phyloP scores from a whole-genome alignment of 1,284 basidiomycete species.

The Acaromyces ingoldii region DNA sequence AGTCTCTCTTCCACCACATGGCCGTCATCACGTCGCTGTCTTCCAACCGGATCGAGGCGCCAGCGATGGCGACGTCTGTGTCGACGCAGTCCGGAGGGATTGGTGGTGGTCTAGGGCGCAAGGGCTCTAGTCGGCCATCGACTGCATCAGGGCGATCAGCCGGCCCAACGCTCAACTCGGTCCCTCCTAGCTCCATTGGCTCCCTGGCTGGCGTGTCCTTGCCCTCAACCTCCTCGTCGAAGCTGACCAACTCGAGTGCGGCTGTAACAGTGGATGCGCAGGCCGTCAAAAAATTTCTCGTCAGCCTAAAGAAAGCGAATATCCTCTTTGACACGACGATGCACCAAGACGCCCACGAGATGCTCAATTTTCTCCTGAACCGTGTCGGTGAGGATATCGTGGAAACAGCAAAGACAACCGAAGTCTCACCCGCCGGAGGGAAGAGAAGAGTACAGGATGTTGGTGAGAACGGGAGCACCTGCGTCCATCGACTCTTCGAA shows the following conservation, averaged over 20 bases:
- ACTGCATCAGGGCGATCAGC: background rate
- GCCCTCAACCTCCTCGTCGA: no score
- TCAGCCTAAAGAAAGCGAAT: conserved; percentile 36
- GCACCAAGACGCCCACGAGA: conserved; percentile 89
- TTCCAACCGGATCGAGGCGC: no score
- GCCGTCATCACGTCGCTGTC: no score
- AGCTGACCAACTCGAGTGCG: conserved; percentile 39
- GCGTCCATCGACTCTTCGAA: conserved; percentile 88
- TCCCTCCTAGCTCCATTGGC: no score
- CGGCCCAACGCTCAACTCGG: no score
- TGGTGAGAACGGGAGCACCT: conserved; percentile 60
- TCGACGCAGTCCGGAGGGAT: background rate
- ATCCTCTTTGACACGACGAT: conserved; percentile 45
- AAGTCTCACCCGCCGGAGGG: conserved; percentile 16
- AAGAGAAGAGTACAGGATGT: conserved; percentile 12
- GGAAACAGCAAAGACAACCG: conserved; percentile 9
- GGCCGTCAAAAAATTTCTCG: conserved; percentile 35
- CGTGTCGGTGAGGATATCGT: conserved; percentile 88
- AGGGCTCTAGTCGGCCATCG: background rate
- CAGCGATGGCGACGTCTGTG: no score
- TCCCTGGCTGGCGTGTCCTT: no score
- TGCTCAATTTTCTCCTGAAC: conserved; percentile 89
- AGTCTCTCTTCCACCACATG: conserved; percentile 29
- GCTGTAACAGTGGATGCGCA: conserved; percentile 19
- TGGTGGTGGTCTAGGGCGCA: background rate